phyloP scores from a whole-genome alignment of 2,329 filamentous ascomycete genomes.

The Blastomyces parvus region DNA sequence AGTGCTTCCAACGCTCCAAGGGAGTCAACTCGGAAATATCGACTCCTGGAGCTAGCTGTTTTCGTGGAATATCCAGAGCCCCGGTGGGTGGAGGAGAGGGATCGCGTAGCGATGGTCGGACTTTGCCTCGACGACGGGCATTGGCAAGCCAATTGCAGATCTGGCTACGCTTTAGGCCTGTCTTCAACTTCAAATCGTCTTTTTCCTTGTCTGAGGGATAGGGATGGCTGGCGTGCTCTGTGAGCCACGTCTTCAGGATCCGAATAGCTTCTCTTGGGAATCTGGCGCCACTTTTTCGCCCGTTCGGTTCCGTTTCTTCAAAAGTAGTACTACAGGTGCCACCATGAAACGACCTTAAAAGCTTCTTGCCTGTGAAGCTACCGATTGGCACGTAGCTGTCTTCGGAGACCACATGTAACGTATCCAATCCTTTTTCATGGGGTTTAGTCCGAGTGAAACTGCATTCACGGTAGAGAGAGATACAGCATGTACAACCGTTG shows the following conservation, averaged over 20 bases:
- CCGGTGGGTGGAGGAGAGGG: constrained; percentile 61
- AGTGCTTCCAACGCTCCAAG: constrained; percentile 60
- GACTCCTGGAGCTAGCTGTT: constrained; percentile 42
- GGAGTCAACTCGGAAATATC: constrained; percentile 49
- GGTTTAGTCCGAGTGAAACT: constrained; percentile 38
- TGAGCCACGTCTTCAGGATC: constrained; percentile 75
- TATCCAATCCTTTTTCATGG: constrained; percentile 35
- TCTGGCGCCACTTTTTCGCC: constrained; percentile 59
- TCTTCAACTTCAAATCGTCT: constrained; percentile 64
- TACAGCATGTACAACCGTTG: constrained; percentile 40
- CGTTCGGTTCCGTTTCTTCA: constrained; percentile 31
- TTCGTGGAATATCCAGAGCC: constrained; percentile 63
- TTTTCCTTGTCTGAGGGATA: constrained; percentile 86
- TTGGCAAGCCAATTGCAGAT: constrained; percentile 92
- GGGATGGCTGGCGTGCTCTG: constrained; percentile 67
- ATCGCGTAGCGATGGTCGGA: constrained; percentile 52
- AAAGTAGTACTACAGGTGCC: constrained; percentile 17
- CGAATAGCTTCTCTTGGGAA: constrained; percentile 74
- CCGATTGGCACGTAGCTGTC: constrained; percentile 32
- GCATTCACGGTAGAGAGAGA: constrained; percentile 40
- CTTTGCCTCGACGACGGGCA: constrained; percentile 72
- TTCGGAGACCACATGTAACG: constrained; percentile 37
- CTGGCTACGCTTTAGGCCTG: constrained; percentile 71
- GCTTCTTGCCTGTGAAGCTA: constrained; percentile 32
- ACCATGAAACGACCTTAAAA: constrained; percentile 35